Percentiles rank a stretch among this genome's conserved stretches.
Conservation (phyloP, 768 basidiomycete species). For the Hericium alpestre region DNA sequence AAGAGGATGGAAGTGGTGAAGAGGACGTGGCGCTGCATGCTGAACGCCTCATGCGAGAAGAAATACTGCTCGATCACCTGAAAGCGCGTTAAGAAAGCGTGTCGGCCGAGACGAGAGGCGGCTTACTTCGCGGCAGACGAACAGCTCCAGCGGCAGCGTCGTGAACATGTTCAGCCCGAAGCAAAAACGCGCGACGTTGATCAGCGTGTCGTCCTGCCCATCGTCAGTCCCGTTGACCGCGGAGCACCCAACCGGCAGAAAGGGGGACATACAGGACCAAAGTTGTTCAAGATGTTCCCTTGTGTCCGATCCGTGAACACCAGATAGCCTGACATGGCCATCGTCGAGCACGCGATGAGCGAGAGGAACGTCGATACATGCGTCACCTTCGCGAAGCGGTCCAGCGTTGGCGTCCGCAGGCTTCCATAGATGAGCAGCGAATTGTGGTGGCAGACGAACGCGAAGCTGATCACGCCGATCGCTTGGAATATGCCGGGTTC, state of each 20-base stretch:
- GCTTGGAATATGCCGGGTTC: constrained; percentile 83
- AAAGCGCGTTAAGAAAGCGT: background rate
- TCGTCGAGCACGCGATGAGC: constrained; percentile 70
- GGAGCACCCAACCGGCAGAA: background rate
- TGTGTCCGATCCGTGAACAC: constrained; percentile 86
- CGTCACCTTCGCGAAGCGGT: constrained; percentile 86
- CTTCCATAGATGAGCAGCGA: constrained; percentile 93
- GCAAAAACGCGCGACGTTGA: constrained; percentile 91
- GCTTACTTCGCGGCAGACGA: constrained; percentile 88
- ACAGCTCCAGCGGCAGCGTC: constrained; percentile 89
- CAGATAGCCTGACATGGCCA: constrained; percentile 78
- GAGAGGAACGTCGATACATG: constrained; percentile 84
- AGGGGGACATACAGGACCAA: constrained; percentile 47
- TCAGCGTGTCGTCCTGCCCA: constrained; percentile 67
- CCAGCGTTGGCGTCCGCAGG: constrained; percentile 84
- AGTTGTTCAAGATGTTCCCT: constrained; percentile 98
- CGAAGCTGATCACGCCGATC: constrained; percentile 94
- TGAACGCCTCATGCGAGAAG: constrained; percentile 82
- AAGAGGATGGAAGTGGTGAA: constrained; percentile 82
- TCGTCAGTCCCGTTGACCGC: background rate
- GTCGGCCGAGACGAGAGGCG: background rate
- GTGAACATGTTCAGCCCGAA: constrained; percentile 98
- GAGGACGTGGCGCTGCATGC: constrained; percentile 73
- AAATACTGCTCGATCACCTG: constrained; percentile 94
- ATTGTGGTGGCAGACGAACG: constrained; percentile 97